Evolutionary conservation across 768 basidiomycete genomes (phyloP), one percentile per base, ranked within the genome.

Genomic region (Hydnum rufescens): DNA sequence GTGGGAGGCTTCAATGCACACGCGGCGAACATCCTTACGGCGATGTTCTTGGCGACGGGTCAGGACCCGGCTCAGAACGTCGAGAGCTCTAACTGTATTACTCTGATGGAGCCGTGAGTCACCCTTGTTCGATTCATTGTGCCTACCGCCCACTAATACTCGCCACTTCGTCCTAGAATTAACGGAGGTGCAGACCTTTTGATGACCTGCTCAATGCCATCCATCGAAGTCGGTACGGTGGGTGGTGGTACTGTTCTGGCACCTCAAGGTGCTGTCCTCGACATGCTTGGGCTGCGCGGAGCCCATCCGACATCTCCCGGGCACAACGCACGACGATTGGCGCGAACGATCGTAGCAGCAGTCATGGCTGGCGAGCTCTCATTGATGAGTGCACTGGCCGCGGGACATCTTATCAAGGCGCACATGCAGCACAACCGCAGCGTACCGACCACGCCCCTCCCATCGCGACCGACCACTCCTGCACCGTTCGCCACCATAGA

Each of bases 11-110:
- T 93, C 70, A 99, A 99, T 66, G 95, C 95, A 5, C 95, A 99
- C 65, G 93, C 93, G 3, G 83, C 90, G 51, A 97, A 97, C 66
- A 97, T 96, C 60, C 68, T 97, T 57, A 96, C 95, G 28, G 92
- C 95, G 3, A 70, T 97, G 53, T 99, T 81, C 70, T 69, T 99
- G 57, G 95, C 95, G 16, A 93, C 90, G 34, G 95, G 95, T 18
- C 95, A 99, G 67, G 95, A 99, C 62, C 95, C 95, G 2, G 95
- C 95, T 4, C 95, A 99, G 71, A 96, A 96, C 64, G 93, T 99
- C 26, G 95, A 93, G 70, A 92, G 87, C 54, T 93, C 90, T 34
- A 92, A 88, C 64, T 99, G 95, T 66, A 93, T 99, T 71, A 99
- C 95, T 1, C 69, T 96, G 46, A 97, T 99, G 93, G 95, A 99